phyloP scores from a whole-genome alignment of 768 basidiomycete genomes.

The Agaricus sinodeliciosus region DNA sequence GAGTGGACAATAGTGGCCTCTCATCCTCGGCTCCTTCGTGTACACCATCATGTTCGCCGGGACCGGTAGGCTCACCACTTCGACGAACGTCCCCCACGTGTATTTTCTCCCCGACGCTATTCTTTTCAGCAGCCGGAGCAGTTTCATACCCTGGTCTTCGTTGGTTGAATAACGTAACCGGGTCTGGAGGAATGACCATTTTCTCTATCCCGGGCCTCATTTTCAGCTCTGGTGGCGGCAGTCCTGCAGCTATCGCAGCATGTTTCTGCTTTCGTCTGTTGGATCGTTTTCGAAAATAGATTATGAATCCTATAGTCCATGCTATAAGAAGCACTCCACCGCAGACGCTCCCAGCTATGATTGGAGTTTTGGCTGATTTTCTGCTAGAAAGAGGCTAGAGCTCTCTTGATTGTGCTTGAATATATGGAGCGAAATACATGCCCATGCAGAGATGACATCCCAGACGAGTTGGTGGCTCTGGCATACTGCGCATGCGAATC shows the following conservation, averaged over 20 bases:
- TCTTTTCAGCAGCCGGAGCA: not conserved
- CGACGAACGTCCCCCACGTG: not conserved
- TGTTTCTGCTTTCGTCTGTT: slow-evolving; percentile 40
- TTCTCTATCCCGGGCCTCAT: slow-evolving; percentile 31
- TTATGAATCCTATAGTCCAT: slow-evolving; percentile 49
- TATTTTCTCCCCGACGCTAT: not conserved
- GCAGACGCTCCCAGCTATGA: slow-evolving; percentile 54
- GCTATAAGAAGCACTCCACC: slow-evolving; percentile 43
- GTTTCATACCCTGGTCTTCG: slow-evolving; percentile 27
- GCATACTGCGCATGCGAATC: slow-evolving; percentile 12
- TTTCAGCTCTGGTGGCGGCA: slow-evolving; percentile 30
- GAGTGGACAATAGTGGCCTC: not conserved
- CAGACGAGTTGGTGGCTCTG: slow-evolving; percentile 27
- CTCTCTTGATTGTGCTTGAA: not conserved
- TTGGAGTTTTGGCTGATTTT: slow-evolving; percentile 49
- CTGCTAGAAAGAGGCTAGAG: no score
- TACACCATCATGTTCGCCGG: not conserved
- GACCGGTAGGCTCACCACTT: not conserved
- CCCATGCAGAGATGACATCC: slow-evolving; percentile 34
- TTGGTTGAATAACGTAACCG: slow-evolving; percentile 53
- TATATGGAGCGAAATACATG: slow-evolving; percentile 13
- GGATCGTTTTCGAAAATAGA: slow-evolving; percentile 51
- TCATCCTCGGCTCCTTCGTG: not conserved
- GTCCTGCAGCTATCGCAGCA: slow-evolving; percentile 35
- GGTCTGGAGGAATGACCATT: slow-evolving; percentile 58